Base-by-base conservation (phyloP, 2,329 filamentous ascomycete genomes). In the Berkeleyomyces rouxiae region DNA sequence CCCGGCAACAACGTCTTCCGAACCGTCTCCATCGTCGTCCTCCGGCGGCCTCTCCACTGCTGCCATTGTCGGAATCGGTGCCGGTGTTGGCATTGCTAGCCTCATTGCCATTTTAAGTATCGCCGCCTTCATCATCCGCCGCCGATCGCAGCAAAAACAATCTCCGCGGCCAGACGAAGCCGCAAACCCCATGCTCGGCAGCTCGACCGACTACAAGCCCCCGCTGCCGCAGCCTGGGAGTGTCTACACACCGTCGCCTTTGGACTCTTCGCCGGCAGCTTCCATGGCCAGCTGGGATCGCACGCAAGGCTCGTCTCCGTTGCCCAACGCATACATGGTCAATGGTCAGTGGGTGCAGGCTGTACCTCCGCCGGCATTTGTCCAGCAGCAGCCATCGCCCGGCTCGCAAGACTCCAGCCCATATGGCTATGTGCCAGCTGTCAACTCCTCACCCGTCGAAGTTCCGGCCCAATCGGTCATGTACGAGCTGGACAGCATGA, bases 51-150 rank as follows among this genome's bases (percentile, higher is more conserved):
- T 77, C 3, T 70, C 72, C 1, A 74, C 70, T 0, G 70, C 69
- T 4, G 70, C 72, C 2, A 76, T 72, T 23, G 70, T 75, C 51
- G 76, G 74, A 7, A 70, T 78, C 7, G 75, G 72, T 4, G 70
- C 74, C 0, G 76, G 75, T 9, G 69, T 71, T 2, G 69, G 71
- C 1, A 61, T 68, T 2, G 69, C 59, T 1, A 72, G 72, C 40
- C 66, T 72, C 40, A 68, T 67, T 0, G 57, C 68, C 16, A 66
- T 67, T 1, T 66, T 58, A 0, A 16, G 70, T 1, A 62, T 68
- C 11, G 66, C 70, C 63, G 69, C 69, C 62, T 64, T 70, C 51
- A 62, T 72, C 58, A 70, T 70, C 2, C 69, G 73, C 16, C 68
- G 68, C 33, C 67, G 42, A 16, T 46, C 69, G 67, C 61, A 67